phyloP scores from a whole-genome alignment of 1,284 basidiomycete genomes.

The Anthracocystis walkeri region DNA sequence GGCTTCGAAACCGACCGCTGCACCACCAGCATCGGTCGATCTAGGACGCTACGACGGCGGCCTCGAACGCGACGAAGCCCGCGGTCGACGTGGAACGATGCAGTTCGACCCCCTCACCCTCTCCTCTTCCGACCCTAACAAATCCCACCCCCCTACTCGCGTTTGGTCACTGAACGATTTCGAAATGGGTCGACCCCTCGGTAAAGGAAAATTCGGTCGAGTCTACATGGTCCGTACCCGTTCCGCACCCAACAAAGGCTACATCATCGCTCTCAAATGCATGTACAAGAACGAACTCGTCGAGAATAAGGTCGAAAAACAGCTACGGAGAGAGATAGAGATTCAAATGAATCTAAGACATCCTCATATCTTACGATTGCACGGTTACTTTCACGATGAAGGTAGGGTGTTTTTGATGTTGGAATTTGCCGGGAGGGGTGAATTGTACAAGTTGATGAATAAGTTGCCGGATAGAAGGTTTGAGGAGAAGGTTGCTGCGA shows the following conservation, averaged over 20 bases:
- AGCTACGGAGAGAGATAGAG: conserved; percentile 96
- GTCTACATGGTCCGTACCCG: conserved; percentile 99
- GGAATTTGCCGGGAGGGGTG: conserved; percentile 94
- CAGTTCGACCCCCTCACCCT: conserved; percentile 35
- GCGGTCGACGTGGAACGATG: conserved; percentile 59
- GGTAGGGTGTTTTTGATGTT: conserved; percentile 98
- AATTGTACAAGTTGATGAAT: conserved; percentile 93
- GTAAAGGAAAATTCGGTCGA: conserved; percentile 98
- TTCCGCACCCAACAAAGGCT: conserved; percentile 70
- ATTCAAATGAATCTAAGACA: conserved; percentile 98
- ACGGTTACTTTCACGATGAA: conserved; percentile 97
- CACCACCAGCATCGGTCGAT: conserved; percentile 42
- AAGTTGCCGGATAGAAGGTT: conserved; percentile 79
- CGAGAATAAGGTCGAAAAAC: conserved; percentile 78
- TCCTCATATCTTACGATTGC: conserved; percentile 91
- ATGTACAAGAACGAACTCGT: conserved; percentile 97
- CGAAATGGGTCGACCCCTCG: conserved; percentile 93
- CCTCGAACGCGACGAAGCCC: conserved; percentile 68
- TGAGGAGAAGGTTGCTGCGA: conserved; percentile 84
- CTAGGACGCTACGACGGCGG: conserved; percentile 69
- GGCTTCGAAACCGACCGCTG: conserved; percentile 5
- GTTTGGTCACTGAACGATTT: conserved; percentile 87
- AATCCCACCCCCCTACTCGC: conserved; percentile 58
- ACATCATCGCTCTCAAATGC: conserved; percentile 96
- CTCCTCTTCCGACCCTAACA: conserved; percentile 31